Evolutionary conservation across 2,329 filamentous ascomycete species (phyloP), one percentile per base, ranked within the genome.

Genomic region (Botrytis elliptica): DNA sequence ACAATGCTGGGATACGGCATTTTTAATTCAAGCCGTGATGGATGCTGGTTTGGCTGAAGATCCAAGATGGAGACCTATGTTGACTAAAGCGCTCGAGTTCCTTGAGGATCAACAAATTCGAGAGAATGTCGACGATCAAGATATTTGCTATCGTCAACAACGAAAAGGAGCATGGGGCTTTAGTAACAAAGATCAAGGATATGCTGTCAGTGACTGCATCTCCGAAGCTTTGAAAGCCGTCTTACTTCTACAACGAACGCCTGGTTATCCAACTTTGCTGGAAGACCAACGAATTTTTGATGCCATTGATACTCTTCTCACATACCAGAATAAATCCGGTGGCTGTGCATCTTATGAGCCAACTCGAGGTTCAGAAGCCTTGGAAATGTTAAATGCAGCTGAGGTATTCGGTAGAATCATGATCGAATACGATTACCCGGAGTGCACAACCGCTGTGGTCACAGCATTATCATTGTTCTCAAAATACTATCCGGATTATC

Each of bases 381-480:
- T 98, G 77, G 96, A 99, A 82, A 87, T 91, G 81, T 88, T 99
- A 62, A 99, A 99, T 80, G 95, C 95, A 0, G 96, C 96, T 1
- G 96, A 99, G 82, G 95, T 99, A 0, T 99, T 99, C 82, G 95
- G 94, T 22, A 89, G 91, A 33, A 99, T 99, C 84, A 99, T 99
- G 96, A 92, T 99, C 71, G 95, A 98, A 81, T 99, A 99, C 82
- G 94, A 97, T 82, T 98, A 99, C 80, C 94, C 95, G 0, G 96
- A 99, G 83, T 99, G 96, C 85, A 99, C 96, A 0, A 98, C 96
- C 3, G 95, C 96, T 0, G 94, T 94, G 44, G 92, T 99, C 5
- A 98, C 93, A 1, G 94, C 93, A 0, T 86, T 99, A 33, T 92
- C 91, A 7, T 86, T 95, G 2, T 98, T 98, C 85, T 88, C 89